Evolutionary conservation across 164 flowering plant genomes (phyloP).

Genomic region (Vitis riparia): DNA sequence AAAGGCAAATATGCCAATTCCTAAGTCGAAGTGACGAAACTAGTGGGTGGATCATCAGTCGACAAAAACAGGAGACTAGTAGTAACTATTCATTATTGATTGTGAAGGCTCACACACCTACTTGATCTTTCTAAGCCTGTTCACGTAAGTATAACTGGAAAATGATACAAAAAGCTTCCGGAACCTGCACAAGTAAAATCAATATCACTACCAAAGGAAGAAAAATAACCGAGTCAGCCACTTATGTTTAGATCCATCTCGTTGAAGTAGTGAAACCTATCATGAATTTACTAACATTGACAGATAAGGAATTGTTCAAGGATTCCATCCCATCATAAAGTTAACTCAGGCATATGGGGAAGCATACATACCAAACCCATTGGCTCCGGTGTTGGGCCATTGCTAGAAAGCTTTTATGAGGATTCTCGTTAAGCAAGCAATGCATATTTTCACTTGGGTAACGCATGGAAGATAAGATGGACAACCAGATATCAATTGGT

Average conservation of each 20-base stretch:
- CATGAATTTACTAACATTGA: background rate
- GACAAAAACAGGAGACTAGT: no score
- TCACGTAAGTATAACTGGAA: conserved; percentile 58
- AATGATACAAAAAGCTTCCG: conserved; percentile 58
- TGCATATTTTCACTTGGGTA: conserved; percentile 26
- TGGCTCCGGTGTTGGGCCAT: conserved; percentile 92
- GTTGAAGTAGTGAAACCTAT: background rate
- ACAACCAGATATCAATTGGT: conserved; percentile 81
- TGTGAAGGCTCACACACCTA: background rate
- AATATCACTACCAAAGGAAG: background rate
- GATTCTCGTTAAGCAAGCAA: conserved; percentile 62
- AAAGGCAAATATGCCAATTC: no score
- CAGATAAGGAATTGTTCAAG: background rate
- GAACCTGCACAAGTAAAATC: conserved; percentile 43
- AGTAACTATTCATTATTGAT: no score
- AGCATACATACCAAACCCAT: conserved; percentile 77
- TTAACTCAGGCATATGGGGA: background rate
- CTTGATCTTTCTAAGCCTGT: conserved; percentile 42
- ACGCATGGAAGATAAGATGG: conserved; percentile 33
- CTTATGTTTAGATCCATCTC: no score
- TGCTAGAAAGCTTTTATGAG: conserved; percentile 62
- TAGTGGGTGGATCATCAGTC: no score
- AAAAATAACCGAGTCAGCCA: background rate
- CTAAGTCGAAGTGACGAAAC: no score
- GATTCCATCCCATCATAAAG: background rate